Evolutionary conservation across 768 basidiomycete genomes (phyloP), one percentile per base, ranked within the genome.

Genomic region (Lyophyllum semitale): DNA sequence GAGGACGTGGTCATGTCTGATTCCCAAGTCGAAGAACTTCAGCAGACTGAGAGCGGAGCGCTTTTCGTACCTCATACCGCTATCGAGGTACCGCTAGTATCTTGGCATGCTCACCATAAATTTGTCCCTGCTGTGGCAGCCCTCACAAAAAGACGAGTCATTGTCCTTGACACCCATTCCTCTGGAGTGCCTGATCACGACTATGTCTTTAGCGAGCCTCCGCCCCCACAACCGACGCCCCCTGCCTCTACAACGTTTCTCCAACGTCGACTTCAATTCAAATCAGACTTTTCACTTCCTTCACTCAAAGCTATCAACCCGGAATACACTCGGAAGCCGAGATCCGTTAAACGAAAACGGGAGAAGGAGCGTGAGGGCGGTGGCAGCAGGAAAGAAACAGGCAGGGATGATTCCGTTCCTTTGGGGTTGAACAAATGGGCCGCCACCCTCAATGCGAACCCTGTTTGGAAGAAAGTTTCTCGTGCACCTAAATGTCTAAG

Each of bases 401-500:
- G 44, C 44, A 38, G 18, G n/a, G 37, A 87, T 18, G 90, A 90
- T 27, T 85, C 82, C 76, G 61, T 73, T 20, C 84, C 87, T 8
- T 72, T 89, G 67, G 88, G 89, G 30, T 66, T 88, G 45, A 81
- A 79, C 54, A 81, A 76, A 68, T 93, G 91, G 92, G 80, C 84
- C 23, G 90, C 89, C 2, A 76, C 79, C n/a, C 68, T 94, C 27
- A 80, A 79, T 54, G 84, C 88, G 27, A 95, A 94, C 66, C 92
- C 93, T 2, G 76, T 91, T 20, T 83, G 85, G 74, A 85, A 79
- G 67, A 84, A 79, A 60, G 80, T 93, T 11, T 72, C 86, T 40
- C 80, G 84, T 50, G 84, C 91, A 13, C 77, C 81, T 6, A 95
- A 95, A 68, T 92, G 89, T 58, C 63, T 95, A 57, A 91, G 77